Evolutionary conservation across 495 filamentous ascomycete genomes (phyloP), one percentile per base, ranked within the genome.

Genomic region (Lichenothelia convexa): DNA sequence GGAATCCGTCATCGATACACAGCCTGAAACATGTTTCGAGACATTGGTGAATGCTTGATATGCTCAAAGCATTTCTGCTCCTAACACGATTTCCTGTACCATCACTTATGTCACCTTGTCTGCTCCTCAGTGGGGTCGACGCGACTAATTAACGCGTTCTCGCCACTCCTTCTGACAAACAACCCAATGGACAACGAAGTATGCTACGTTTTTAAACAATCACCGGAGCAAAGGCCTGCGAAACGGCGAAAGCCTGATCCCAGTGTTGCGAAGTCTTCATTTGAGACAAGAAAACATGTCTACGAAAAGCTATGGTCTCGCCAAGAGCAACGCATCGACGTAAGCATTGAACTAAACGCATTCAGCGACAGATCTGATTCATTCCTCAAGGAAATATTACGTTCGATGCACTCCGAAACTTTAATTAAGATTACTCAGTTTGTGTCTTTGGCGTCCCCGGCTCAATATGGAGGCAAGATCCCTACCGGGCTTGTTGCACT

Each of bases 401-500:
- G 68, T 35, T 67, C 75, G 30, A 65, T 71, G 11, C 80, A 80
- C 44, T 50, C 61, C 26, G 59, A 58, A 22, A 79, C 73, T 1
- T 50, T 79, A 13, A 57, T 65, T 21, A 59, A 77, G 13, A 74
- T 93, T 26, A 58, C 65, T 4, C 59, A 61, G 6, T 93, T 92
- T 49, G 56, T 87, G 6, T 54, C 39, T 24, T 18, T 34, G 40
- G 35, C 22, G 39, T 39, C 62, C 60, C 35, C 62, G 53, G 30
- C 50, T 58, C 41, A 26, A 3, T 9, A 21, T 5, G 60, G 59
- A 2, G 5, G 11, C 17, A 68, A 61, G 46, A 74, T 93, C 18
- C 80, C 83, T 0, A 75, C 82, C 4, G 85, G 69, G 11, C 71
- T 94, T 38, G 71, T 97, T 27, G 72, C 83, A 20, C 76, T 80